Base-by-base conservation (phyloP, 768 basidiomycete genomes). In the Auricularia cornea region DNA sequence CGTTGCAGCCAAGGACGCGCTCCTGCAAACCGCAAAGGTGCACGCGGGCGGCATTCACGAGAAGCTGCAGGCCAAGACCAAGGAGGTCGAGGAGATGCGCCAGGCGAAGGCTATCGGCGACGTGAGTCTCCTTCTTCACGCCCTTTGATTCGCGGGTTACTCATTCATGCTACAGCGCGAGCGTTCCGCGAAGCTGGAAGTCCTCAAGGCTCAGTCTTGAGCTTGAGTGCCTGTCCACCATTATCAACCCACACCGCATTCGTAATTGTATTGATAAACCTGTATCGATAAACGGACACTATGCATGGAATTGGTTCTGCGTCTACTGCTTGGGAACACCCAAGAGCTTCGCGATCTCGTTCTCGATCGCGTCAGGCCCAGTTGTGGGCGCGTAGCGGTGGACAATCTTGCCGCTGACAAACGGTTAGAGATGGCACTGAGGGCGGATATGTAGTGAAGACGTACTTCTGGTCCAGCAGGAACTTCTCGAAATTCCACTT, bases 401-500 rank as follows among this genome's bases (percentile, higher is more conserved):
- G 28, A 89, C 84, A 16, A 92, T 88, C 1, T 84, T 82, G 33
- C 92, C 91, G 44, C 44, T 48, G 44, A 20, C 5, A 18, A 23
- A 20, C 1, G 16, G 20, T 18, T 20, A 48, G 20, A 5, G 23
- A 8, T 8, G 8, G 18, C 8, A 8, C 18, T 40, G 18, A 40
- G 18, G 18, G 38, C 38, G 8, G 18, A 40, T 8, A 40, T 8
- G 8, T 40, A 18, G 38, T 18, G 18, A 40, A 8, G 38, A 48
- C 44, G 16, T 18, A 48, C 44, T 48, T 48, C 44, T 48, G 44
- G 44, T 48, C 44, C 16, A 61, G 6, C 18, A 62, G 60, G 20
- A 60, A 62, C 73, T 92, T 92, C 74, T 92, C 90, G 73, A 93
- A 93, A 75, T 94, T 94, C 92, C 92, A 94, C 88, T 92, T 91